These are phyloP conservation scores for Allodekkera sacchari DNA, from an alignment of 805 yeast genomes.

Conservation along the genomic window DNA sequence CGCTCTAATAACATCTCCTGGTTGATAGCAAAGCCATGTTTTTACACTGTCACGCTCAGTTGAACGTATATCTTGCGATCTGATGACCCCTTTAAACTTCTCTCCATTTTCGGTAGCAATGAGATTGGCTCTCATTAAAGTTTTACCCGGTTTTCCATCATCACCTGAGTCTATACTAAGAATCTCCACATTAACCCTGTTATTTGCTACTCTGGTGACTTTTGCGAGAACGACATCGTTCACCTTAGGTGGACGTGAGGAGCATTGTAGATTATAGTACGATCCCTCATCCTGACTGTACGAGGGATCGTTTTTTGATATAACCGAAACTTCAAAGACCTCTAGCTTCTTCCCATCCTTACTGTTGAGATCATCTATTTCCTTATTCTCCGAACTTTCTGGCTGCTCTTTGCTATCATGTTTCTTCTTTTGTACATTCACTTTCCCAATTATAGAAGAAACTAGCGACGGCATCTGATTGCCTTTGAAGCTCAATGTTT, in stretches of 20 bases:
- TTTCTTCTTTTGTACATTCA: slow-evolving; percentile 25
- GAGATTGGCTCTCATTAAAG: slow-evolving; percentile 22
- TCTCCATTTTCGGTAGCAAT: slow-evolving; percentile 74
- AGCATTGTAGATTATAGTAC: slow-evolving; percentile 3
- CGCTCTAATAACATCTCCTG: slow-evolving; percentile 91
- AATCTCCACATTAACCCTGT: slow-evolving; percentile 76
- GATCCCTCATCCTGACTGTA: slow-evolving; percentile 2
- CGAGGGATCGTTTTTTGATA: slow-evolving; percentile 17
- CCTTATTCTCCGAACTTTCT: slow-evolving; percentile 7
- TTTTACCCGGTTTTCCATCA: not conserved
- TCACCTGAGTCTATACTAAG: slow-evolving; percentile 24
- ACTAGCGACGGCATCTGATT: slow-evolving; percentile 32
- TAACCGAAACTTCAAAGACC: slow-evolving; percentile 10
- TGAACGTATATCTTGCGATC: slow-evolving; percentile 83
- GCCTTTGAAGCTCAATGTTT: slow-evolving; percentile 34
- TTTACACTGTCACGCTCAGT: slow-evolving; percentile 86
- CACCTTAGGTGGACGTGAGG: slow-evolving; percentile 62
- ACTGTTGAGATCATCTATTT: too few species aligned
- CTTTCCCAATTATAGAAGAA: slow-evolving; percentile 59
- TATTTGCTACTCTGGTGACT: slow-evolving; percentile 55
- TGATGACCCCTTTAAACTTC: slow-evolving; percentile 75
- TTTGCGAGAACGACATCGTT: slow-evolving; percentile 75
- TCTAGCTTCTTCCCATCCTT: slow-evolving; percentile 3
- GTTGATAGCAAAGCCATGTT: slow-evolving; percentile 69
- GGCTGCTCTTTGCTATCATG: slow-evolving; percentile 12